phyloP scores from a whole-genome alignment of 176 grass and related monocot species.

The Puya raimondii region DNA sequence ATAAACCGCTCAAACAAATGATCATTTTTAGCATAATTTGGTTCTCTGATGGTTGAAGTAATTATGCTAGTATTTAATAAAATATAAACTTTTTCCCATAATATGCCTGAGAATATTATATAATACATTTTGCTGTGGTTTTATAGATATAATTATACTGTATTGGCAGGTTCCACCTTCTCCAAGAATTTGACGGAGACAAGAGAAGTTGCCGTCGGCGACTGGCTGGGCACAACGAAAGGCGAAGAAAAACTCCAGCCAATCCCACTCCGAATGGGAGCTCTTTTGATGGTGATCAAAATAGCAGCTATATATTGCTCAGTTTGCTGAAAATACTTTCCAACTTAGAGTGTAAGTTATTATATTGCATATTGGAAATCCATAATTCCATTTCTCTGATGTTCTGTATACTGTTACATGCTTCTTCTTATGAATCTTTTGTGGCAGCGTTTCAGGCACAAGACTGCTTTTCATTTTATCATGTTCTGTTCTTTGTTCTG shows the following conservation, averaged over 20 bases:
- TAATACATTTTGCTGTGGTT: too few species aligned
- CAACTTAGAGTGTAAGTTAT: constrained; percentile 56
- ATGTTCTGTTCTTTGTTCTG: too few species aligned
- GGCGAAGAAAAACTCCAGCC: constrained; percentile 45
- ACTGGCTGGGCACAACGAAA: constrained; percentile 62
- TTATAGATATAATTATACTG: too few species aligned
- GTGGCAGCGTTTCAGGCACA: too few species aligned
- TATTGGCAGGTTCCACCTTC: constrained; percentile 56
- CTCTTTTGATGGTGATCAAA: constrained; percentile 27
- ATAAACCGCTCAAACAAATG: too few species aligned
- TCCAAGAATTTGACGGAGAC: constrained; percentile 85
- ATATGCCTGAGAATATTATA: too few species aligned
- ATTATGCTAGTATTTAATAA: too few species aligned
- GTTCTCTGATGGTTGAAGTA: too few species aligned
- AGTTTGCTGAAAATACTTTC: constrained; percentile 62
- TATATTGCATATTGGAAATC: neutral
- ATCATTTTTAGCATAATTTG: too few species aligned
- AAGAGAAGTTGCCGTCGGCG: constrained; percentile 85
- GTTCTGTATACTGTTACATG: neutral
- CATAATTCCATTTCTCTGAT: neutral
- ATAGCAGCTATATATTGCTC: constrained; percentile 33
- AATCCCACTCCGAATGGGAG: constrained; percentile 20
- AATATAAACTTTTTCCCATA: too few species aligned
- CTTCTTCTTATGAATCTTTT: too few species aligned
- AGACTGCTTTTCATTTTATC: too few species aligned